Evolutionary conservation across 768 basidiomycete genomes (phyloP), one percentile per base, ranked within the genome.

Genomic region (Suillus occidentalis): DNA sequence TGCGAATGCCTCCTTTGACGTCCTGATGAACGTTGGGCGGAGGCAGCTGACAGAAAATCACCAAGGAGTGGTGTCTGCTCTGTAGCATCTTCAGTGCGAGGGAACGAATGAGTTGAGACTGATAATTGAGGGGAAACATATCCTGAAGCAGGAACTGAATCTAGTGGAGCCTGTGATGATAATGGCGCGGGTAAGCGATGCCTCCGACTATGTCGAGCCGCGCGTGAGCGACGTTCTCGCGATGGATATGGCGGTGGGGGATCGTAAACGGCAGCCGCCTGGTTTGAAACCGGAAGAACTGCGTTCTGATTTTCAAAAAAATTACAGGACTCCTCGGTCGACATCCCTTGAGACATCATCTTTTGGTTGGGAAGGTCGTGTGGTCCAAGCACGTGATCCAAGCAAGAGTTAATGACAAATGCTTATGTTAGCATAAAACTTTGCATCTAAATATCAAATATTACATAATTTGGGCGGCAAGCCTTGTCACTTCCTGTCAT

Each of bases 171-270:
- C 53, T 75, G 73, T 64, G 73, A 65, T 18, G 72, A 62, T 64
- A 73, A 72, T 72, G 65, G 66, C 62, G 74, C 69, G 36, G 79
- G 69, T 53, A 68, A 47, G 67, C 77, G 71, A 59, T 77, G 68
- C 63, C 74, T 75, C 64, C 72, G 76, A 7, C 68, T 66, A 56
- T 69, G 56, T 31, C 77, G 77, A 60, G 72, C 68, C 53, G 77
- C 65, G 61, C 82, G 76, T 8, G 75, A 63, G 43, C 84, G 83
- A 25, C 85, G 79, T 65, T 82, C 73, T 40, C 74, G 77, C 1
- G 81, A 79, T 22, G 89, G 89, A 73, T 91, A 91, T 2, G 90
- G 90, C 0, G 90, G 90, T 12, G 90, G 90, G 4, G 90, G 90
- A 68, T 91, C 89, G 12, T 75, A 63, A 6, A 64, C 62, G 2